Evolutionary conservation across 1,284 basidiomycete genomes (phyloP), one percentile per base, ranked within the genome.

Genomic region (Trichosporon asahii): DNA sequence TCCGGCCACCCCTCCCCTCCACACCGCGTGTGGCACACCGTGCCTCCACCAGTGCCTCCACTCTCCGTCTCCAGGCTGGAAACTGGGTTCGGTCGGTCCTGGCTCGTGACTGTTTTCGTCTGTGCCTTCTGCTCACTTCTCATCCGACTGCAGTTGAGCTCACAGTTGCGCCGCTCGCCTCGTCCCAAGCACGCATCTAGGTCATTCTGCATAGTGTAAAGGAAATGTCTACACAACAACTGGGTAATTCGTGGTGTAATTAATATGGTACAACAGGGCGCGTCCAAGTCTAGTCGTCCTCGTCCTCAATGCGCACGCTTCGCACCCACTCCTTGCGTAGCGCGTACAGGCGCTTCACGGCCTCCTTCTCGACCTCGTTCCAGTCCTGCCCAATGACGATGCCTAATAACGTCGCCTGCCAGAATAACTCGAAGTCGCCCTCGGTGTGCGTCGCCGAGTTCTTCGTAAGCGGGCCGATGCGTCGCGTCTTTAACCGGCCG

Each of bases 401-500:
- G 33, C 63, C 63, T 40, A 64, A 44, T 64, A 44, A 37, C 11
- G 35, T 44, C 6, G 63, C 63, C 25, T 61, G 57, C 57, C 57
- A 61, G 57, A 61, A 61, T 61, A 61, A 61, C 27, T 61, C 57
- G 33, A 61, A 61, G 29, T 61, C 57, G 18, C 57, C 57, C 27
- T n/a, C 57, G 15, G 57, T 61, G 27, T 61, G 57, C 57, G 29
- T 33, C 15, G 57, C 7, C 29, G 57, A 31, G 27, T 61, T 61
- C 57, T 61, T 61, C 27, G 53, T 44, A 6, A 71, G 53, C 37
- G 72, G 64, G 40, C 70, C 44, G n/a, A 68, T 46, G 14, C 74
- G 63, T 11, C 68, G 72, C 2, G 74, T 70, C 68, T 69, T 69
- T 46, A 72, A 65, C 12, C 27, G 64, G 33, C 66, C 73, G 2